Base-by-base conservation (phyloP, 805 yeast species). In the Lipomyces lipofer region DNA sequence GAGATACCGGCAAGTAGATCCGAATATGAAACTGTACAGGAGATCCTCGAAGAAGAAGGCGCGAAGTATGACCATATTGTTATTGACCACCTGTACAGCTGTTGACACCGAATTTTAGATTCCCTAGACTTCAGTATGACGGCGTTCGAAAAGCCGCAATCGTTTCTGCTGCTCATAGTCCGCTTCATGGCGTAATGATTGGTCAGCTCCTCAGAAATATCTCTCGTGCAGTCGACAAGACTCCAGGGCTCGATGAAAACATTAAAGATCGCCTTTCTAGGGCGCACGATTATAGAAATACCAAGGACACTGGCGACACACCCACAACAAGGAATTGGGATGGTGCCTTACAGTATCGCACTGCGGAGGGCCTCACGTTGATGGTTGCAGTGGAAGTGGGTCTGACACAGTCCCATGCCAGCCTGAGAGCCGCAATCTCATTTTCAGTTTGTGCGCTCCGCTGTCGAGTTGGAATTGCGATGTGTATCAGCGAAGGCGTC, bases 331-430 rank as follows among this genome's bases (percentile, higher is more conserved):
- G 19, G 39, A 22, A 35, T 17, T 35, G 39, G 39, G 39, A 35
- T 35, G 39, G 7, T 13, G 39, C 39, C 7, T 17, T 35, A 17
- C 15, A 22, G 15, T 35, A 35, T 22, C 22, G 6, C 3, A 7
- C 19, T 22, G 8, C 15, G 15, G 39, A 35, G 12, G 39, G n/a
- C n/a, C 13, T 7, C 22, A 35, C 19, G 19, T 22, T 35, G 15
- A 35, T 35, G 39, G 39, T 35, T 35, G 39, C 39, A n/a, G 8
- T 35, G 15, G 39, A 35, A 35, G 39, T 35, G 4, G 39, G 39
- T n/a, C 13, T 35, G 22, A 17, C 39, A 13, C 39, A 35, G 39
- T 17, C 39, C 2, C 19, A 13, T 15, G 19, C 6, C 15, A 35
- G 39, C 10, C 22, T 35, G 22, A 19, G 22, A 8, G 39, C 39